Percentiles rank a stretch among this genome's conserved stretches.
These are phyloP conservation scores for Gyromitra esculenta DNA, from an alignment of 2,329 filamentous ascomycete genomes.

Conservation along the genomic window DNA sequence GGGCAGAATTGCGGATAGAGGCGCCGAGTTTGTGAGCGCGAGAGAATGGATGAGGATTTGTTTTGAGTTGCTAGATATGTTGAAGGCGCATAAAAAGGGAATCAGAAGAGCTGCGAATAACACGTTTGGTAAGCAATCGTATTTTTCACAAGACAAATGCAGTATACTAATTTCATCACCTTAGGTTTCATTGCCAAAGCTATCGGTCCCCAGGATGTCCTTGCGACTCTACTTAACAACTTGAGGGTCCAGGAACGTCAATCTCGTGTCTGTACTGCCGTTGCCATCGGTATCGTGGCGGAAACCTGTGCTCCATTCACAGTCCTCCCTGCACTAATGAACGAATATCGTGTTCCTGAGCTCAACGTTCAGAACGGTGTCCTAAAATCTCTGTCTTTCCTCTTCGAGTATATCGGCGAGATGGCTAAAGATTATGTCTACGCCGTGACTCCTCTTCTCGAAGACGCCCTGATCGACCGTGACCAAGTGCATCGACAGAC, in stretches of 20 bases:
- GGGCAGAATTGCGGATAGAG: constrained; percentile 95
- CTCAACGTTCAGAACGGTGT: constrained; percentile 99
- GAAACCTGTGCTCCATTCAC: constrained; percentile 99
- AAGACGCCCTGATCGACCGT: constrained; percentile 95
- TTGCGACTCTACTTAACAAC: constrained; percentile 95
- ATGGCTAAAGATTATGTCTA: constrained; percentile 99
- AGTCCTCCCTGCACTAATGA: constrained; percentile 98
- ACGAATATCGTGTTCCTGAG: constrained; percentile 97
- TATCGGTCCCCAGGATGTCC: constrained; percentile 95
- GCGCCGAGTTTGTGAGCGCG: constrained; percentile 94
- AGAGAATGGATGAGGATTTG: constrained; percentile 99
- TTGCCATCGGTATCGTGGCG: constrained; percentile 97
- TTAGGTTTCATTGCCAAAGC: constrained; percentile 93
- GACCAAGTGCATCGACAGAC: constrained; percentile 98
- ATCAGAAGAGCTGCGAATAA: constrained; percentile 98
- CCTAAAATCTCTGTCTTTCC: constrained; percentile 93
- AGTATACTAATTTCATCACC: constrained; percentile 16
- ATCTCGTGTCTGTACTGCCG: constrained; percentile 96
- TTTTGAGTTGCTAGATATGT: constrained; percentile 98
- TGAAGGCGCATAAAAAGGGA: constrained; percentile 99
- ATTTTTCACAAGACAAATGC: not conserved
- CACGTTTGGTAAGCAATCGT: constrained; percentile 73
- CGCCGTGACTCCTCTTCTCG: constrained; percentile 91
- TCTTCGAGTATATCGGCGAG: constrained; percentile 99
- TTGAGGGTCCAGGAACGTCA: constrained; percentile 96